Conservation (phyloP, 148 eudicot species). For the Chenopodium formosanum region DNA sequence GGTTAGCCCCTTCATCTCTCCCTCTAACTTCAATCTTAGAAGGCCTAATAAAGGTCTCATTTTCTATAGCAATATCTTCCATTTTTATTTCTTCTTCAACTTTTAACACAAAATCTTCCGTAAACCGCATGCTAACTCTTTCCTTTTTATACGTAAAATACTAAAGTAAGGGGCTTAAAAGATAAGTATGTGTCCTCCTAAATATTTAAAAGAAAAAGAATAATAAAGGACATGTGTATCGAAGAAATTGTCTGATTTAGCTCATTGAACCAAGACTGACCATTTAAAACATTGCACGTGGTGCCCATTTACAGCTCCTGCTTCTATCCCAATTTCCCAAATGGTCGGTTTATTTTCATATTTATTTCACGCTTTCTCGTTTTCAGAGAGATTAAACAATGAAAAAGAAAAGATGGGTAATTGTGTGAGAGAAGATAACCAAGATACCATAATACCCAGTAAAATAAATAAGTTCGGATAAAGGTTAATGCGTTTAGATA, state of each 20-base stretch:
- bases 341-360: slow-evolving; percentile 20
- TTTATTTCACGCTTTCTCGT: not conserved
- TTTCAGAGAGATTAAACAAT: not conserved
- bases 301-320: not conserved
- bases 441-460: too few relatives aligned
- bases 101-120: not conserved
- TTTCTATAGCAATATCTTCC: slow-evolving; percentile 25
- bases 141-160: not conserved
- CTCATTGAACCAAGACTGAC: slow-evolving; percentile 1
- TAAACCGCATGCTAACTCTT: not conserved
- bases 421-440: too few relatives aligned
- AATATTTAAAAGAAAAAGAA: not conserved
- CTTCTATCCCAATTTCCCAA: not conserved
- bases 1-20: slow-evolving; percentile 15
- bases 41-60: not conserved
- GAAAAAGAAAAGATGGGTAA: not conserved
- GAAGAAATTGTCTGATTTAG: slow-evolving; percentile 13
- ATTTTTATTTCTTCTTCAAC: slow-evolving; percentile 9
- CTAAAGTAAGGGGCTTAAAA: not conserved
- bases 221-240: slow-evolving; percentile 22
- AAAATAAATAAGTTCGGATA: too few relatives aligned
- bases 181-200: not conserved
- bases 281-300: slow-evolving; percentile 20
- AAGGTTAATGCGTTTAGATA: too few relatives aligned
- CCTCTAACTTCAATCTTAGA: slow-evolving; percentile 8